Conservation (phyloP, 2,329 filamentous ascomycete species). For the Ampelomyces quisqualis region DNA sequence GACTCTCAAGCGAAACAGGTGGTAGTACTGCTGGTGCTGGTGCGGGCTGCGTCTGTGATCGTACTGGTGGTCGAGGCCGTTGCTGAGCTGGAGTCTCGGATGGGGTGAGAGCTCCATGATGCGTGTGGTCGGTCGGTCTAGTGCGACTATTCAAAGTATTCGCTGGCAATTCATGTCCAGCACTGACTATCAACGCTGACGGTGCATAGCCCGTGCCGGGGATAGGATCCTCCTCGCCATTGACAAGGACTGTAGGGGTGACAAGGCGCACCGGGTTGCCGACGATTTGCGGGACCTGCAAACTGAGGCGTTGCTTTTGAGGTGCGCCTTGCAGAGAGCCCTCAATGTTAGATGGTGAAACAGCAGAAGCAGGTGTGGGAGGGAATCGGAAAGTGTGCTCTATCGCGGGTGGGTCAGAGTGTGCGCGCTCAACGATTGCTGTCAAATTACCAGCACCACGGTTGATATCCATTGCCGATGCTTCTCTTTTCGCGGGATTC, state of each 20-base stretch:
- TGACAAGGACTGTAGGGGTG: slow-evolving; percentile 59
- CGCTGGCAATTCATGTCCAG: slow-evolving; percentile 18
- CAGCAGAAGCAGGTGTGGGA: slow-evolving; percentile 43
- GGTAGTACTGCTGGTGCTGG: slow-evolving; percentile 11
- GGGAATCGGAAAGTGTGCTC: slow-evolving; percentile 43
- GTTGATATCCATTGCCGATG: slow-evolving; percentile 49
- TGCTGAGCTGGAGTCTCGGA: slow-evolving; percentile 34
- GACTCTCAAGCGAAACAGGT: slow-evolving; percentile 41
- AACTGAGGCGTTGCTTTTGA: slow-evolving; percentile 55
- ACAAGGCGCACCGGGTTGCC: slow-evolving; percentile 63
- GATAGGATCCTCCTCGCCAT: slow-evolving; percentile 47
- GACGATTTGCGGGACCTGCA: slow-evolving; percentile 64
- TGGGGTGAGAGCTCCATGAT: slow-evolving; percentile 27
- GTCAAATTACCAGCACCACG: slow-evolving; percentile 47
- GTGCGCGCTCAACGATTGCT: slow-evolving; percentile 48
- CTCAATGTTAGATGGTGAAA: slow-evolving; percentile 34
- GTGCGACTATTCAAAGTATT: slow-evolving; percentile 20
- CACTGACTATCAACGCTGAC: slow-evolving; percentile 20
- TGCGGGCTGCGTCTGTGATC: slow-evolving; percentile 11
- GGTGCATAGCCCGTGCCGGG: slow-evolving; percentile 28
- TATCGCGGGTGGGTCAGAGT: slow-evolving; percentile 41
- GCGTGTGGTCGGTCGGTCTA: slow-evolving; percentile 26
- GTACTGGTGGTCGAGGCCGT: slow-evolving; percentile 15
- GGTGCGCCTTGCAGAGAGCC: slow-evolving; percentile 22
- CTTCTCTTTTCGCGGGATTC: slow-evolving; percentile 55